Evolutionary conservation across 257 asterid genomes (phyloP).

Genomic region (Datura wrightii): DNA sequence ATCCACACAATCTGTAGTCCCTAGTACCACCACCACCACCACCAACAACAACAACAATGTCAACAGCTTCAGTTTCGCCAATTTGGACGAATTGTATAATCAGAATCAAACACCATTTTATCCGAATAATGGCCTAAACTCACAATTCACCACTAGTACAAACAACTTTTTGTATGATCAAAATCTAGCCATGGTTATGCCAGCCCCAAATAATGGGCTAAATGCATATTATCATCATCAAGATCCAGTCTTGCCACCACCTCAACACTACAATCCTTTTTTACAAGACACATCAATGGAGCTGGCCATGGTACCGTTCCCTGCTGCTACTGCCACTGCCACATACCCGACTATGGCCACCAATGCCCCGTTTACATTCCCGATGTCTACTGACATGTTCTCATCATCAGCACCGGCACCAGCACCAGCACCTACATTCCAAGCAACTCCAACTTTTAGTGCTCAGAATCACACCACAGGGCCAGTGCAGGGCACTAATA

Average conservation of each 20-base stretch:
- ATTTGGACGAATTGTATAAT: constrained; percentile 34
- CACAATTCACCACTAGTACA: constrained; percentile 9
- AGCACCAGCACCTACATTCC: constrained; percentile 21
- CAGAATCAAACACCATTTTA: constrained; percentile 27
- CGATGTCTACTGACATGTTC: constrained; percentile 15
- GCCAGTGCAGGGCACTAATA: constrained; percentile 37
- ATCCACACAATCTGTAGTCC: background rate
- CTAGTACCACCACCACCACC: background rate
- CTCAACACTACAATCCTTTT: constrained; percentile 68
- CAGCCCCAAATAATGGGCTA: background rate
- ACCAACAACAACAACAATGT: background rate
- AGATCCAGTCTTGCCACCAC: background rate
- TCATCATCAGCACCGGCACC: background rate
- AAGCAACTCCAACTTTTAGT: constrained; percentile 27
- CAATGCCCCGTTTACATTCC: background rate
- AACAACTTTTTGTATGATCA: constrained; percentile 24
- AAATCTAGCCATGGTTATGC: background rate
- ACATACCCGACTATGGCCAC: background rate
- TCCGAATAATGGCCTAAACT: constrained; percentile 18
- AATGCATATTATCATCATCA: background rate
- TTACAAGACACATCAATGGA: constrained; percentile 48
- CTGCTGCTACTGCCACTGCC: background rate
- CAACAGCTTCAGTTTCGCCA: background rate
- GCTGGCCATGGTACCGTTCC: background rate
- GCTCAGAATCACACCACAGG: constrained; percentile 12